phyloP scores from a whole-genome alignment of 495 filamentous ascomycete genomes.

The Cladorrhinum samala region DNA sequence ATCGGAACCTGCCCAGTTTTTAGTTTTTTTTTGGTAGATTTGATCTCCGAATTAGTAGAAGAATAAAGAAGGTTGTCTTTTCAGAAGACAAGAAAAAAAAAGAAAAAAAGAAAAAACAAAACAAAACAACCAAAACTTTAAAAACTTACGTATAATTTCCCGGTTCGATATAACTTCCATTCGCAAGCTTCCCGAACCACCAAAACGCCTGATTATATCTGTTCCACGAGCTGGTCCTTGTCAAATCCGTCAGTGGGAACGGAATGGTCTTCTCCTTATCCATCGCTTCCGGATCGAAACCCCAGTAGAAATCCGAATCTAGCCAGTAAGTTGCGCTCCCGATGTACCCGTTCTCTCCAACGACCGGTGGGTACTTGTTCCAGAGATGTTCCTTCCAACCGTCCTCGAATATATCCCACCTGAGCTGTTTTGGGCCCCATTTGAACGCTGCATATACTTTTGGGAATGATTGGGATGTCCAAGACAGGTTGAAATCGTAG shows the following conservation, averaged over 20 bases:
- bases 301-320: constrained; percentile 10
- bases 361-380: constrained; percentile 28
- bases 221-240: constrained; percentile 15
- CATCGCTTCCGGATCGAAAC: constrained; percentile 15
- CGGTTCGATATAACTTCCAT: constrained; percentile 28
- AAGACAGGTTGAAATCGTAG: constrained; percentile 23
- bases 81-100: not conserved
- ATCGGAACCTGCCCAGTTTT: constrained; percentile 16
- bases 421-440: constrained; percentile 24
- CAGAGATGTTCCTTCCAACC: constrained; percentile 26
- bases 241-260: constrained; percentile 24
- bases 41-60: too few relatives aligned
- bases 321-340: constrained; percentile 26
- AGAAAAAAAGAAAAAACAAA: not conserved
- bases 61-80: too few relatives aligned
- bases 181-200: constrained; percentile 32
- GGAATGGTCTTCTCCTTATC: constrained; percentile 17
- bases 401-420: constrained; percentile 27
- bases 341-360: constrained; percentile 28
- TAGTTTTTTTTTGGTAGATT: not conserved
- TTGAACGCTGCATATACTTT: constrained; percentile 22
- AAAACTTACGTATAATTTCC: constrained; percentile 32
- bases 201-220: constrained; percentile 17
- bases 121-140: not conserved
- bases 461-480: constrained; percentile 14